phyloP scores from a whole-genome alignment of 345 rosid genomes.

The Zanthoxylum bungeanum region DNA sequence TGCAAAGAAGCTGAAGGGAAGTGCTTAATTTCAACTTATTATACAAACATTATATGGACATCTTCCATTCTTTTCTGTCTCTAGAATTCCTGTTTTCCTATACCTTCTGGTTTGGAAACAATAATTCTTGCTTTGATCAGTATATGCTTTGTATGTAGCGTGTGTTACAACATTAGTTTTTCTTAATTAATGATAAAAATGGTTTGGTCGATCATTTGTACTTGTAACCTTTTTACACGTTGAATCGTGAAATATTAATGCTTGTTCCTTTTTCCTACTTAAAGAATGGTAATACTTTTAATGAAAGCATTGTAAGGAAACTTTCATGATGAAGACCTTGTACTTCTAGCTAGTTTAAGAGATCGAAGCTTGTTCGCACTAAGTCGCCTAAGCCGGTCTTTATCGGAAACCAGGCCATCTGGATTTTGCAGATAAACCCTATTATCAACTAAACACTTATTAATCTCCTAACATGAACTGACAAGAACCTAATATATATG shows the following conservation, averaged over 20 bases:
- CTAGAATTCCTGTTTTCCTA: constrained; percentile 14
- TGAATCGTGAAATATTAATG: not conserved
- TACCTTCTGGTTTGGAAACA: constrained; percentile 17
- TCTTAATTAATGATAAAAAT: constrained; percentile 18
- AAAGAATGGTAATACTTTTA: not conserved
- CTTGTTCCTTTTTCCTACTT: not conserved
- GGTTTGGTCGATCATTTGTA: constrained; percentile 12
- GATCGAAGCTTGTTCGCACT: not conserved
- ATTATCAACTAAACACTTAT: not conserved
- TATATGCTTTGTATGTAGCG: constrained; percentile 20
- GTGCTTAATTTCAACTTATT: constrained; percentile 27
- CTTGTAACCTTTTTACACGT: not conserved
- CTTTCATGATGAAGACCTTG: not conserved
- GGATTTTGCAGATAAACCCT: not conserved
- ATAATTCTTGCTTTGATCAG: constrained; percentile 22
- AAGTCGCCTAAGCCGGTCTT: not conserved
- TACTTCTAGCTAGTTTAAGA: not conserved
- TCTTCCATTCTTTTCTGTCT: constrained; percentile 13
- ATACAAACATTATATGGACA: constrained; percentile 2
- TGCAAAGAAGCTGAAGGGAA: constrained; percentile 84
- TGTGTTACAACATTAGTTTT: constrained; percentile 18
- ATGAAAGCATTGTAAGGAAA: not conserved
- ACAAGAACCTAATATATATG: not conserved
- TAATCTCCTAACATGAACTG: not conserved
- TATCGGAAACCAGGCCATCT: not conserved